Base-by-base conservation (phyloP, 129 eudicot genomes). In the Flaveria bidentis region DNA sequence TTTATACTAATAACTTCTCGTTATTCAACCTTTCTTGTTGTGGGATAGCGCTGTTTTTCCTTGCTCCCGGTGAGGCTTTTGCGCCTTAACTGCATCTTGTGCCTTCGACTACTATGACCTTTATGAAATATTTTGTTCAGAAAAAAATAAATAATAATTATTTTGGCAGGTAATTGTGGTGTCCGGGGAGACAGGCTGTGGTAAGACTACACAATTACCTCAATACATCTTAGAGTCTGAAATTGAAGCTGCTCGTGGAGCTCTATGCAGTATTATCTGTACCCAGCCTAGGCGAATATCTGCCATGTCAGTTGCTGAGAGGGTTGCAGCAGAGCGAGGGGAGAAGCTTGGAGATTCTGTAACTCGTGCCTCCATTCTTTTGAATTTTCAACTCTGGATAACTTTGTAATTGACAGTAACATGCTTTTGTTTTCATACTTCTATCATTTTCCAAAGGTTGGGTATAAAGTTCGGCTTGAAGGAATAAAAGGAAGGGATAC, bases 401-500 rank as follows among this genome's bases (percentile, higher is more conserved):
- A 57, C 49, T 11, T 25, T 78, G n/a, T 78, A 25, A 46, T 53
- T 52, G 51, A 30, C 28, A 1, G 23, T 64, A 66, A 50, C 66
- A 71, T 78, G 66, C 57, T 67, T 41, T 55, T 45, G 5, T 57
- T 68, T 77, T 51, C 13, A 18, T 76, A 61, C 30, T 45, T 30
- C 36, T 58, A 57, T 52, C n/a, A 41, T 15, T 55, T 56, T 74
- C n/a, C 14, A 25, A 78, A 87, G 92, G 91, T 89, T 73, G 95
- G 97, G 60, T 92, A 87, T 83, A 89, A 89, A 86, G 92, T 89
- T 73, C 95, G 98, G 75, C 87, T 93, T 33, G 98, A 93, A 76
- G 98, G 98, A 64, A 89, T 93, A 76, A 88, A 76, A 87, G 98
- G 98, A 80, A 91, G 93, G 78, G 97, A 93, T 82, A 93, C 98